A percentile compares a stretch with the other conserved stretches of the same genome.
Conservation (phyloP, 495 filamentous ascomycete genomes). For the Aspergillus cavernicola region DNA sequence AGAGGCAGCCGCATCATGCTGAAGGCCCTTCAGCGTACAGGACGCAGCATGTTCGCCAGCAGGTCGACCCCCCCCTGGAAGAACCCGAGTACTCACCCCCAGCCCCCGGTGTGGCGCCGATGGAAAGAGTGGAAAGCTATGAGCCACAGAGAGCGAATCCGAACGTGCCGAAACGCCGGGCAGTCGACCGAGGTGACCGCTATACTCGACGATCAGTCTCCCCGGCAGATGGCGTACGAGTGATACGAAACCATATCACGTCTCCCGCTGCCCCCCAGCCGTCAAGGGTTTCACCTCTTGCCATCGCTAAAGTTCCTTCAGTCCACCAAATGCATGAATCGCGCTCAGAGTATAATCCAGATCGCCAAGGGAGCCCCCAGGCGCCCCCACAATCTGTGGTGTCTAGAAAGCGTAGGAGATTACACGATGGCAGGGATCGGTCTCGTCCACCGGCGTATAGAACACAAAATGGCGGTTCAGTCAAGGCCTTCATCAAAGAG, state of each 20-base stretch:
- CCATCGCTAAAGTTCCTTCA: slow-evolving; percentile 57
- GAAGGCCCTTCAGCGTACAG: slow-evolving; percentile 19
- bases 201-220: slow-evolving; percentile 24
- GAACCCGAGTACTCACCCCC: slow-evolving; percentile 52
- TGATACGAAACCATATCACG: slow-evolving; percentile 58
- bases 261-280: slow-evolving; percentile 81
- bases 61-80: slow-evolving; percentile 29
- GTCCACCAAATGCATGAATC: slow-evolving; percentile 31
- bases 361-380: slow-evolving; percentile 38
- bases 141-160: slow-evolving; percentile 22
- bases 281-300: slow-evolving; percentile 73
- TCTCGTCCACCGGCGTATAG: slow-evolving; percentile 27
- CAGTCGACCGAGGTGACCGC: slow-evolving; percentile 16
- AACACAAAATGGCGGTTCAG: slow-evolving; percentile 28
- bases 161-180: slow-evolving; percentile 18
- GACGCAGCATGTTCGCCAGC: slow-evolving; percentile 20
- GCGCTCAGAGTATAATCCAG: slow-evolving; percentile 23
- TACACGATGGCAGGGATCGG: slow-evolving; percentile 32
- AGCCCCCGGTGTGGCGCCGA: slow-evolving; percentile 37
- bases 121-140: slow-evolving; percentile 25
- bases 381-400: slow-evolving; percentile 27
- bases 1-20: slow-evolving; percentile 26
- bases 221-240: slow-evolving; percentile 36
- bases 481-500: slow-evolving; percentile 70
- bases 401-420: slow-evolving; percentile 48